Percentiles rank a stretch among this genome's conserved stretches.
Evolutionary conservation across 805 yeast species (phyloP).

Genomic region (Kodamaea nitidulidarum): DNA sequence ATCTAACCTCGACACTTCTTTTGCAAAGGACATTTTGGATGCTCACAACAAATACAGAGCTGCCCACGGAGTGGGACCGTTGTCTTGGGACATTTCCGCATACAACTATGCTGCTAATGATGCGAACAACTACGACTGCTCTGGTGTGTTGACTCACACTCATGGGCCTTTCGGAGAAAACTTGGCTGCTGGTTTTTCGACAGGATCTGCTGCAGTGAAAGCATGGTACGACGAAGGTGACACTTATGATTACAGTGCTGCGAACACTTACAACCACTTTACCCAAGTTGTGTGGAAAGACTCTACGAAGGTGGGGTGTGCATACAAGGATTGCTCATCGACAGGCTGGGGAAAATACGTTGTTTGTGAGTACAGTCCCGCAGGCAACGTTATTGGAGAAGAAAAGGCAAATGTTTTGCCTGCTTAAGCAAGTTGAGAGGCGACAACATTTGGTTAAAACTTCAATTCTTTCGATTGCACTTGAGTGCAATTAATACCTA

Average conservation of each 20-base stretch:
- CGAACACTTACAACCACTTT: constrained; percentile 27
- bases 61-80: constrained; percentile 24
- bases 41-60: constrained; percentile 33
- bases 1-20: constrained; percentile 22
- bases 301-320: constrained; percentile 28
- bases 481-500: neutral
- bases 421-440: neutral
- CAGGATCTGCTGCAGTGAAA: constrained; percentile 26
- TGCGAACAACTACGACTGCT: constrained; percentile 35
- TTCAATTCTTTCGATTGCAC: neutral
- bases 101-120: constrained; percentile 31
- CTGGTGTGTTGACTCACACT: constrained; percentile 34
- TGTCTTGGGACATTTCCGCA: constrained; percentile 30
- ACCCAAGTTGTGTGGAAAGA: constrained; percentile 31
- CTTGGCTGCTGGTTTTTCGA: constrained; percentile 32
- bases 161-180: constrained; percentile 37
- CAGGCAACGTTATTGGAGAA: constrained; percentile 33
- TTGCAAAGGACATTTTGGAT: constrained; percentile 28
- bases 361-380: constrained; percentile 32
- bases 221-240: constrained; percentile 37
- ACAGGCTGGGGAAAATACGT: constrained; percentile 31
- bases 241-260: constrained; percentile 22
- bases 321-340: constrained; percentile 29
- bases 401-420: constrained; percentile 24
- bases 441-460: neutral